Evolutionary conservation across 2,329 filamentous ascomycete genomes (phyloP).

Genomic region (Talaromyces islandicus): DNA sequence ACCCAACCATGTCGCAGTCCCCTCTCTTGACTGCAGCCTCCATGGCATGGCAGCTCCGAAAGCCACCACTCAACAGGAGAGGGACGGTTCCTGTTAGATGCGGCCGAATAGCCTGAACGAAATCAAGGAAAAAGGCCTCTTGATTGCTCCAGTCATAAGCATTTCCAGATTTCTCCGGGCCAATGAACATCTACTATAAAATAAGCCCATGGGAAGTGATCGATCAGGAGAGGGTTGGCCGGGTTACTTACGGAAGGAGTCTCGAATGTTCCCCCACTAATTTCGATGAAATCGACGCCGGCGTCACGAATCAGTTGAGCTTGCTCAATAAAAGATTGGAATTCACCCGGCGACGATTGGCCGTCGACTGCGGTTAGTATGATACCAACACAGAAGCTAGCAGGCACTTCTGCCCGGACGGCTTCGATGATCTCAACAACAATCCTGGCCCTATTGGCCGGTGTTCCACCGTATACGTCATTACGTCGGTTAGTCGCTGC

Average conservation of each 20-base stretch:
- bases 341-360: constrained; percentile 17
- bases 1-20: constrained; percentile 1
- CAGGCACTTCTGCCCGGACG: constrained; percentile 36
- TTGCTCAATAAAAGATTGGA: constrained; percentile 51
- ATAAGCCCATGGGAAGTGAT: not conserved
- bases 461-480: constrained; percentile 44
- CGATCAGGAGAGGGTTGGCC: not conserved
- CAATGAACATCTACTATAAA: not conserved
- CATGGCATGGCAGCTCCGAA: not conserved
- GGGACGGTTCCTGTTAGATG: not conserved
- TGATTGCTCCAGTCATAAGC: not conserved
- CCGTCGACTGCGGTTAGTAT: constrained; percentile 49
- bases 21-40: not conserved
- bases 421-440: constrained; percentile 40
- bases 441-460: constrained; percentile 40
- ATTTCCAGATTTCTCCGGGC: not conserved
- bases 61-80: not conserved
- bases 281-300: constrained; percentile 58
- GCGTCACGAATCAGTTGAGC: constrained; percentile 38
- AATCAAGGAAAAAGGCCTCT: not conserved
- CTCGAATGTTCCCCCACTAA: constrained; percentile 57
- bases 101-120: not conserved
- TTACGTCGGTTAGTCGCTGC: constrained; percentile 41
- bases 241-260: constrained; percentile 39
- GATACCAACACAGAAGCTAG: constrained; percentile 41